Evolutionary conservation across 495 filamentous ascomycete species (phyloP).

Genomic region (Mytilinidion resinicola): DNA sequence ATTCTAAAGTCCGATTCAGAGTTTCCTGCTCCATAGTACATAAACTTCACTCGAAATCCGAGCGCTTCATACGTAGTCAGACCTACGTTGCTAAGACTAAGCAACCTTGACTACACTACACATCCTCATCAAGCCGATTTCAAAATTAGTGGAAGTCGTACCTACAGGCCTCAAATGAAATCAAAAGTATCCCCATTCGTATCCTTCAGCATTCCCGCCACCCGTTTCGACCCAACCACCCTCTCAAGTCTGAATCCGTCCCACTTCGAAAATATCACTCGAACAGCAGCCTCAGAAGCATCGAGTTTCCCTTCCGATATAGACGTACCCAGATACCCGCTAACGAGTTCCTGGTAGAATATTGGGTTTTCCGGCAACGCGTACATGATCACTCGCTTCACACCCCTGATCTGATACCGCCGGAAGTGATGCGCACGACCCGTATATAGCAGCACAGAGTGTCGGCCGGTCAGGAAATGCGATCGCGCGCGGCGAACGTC

Average conservation of each 20-base stretch:
- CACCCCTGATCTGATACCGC: constrained; percentile 71
- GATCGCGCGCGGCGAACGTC: constrained; percentile 77
- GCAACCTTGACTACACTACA: no score
- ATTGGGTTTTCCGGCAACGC: constrained; percentile 77
- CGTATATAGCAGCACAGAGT: constrained; percentile 81
- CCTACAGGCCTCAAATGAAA: constrained; percentile 43
- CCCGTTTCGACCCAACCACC: constrained; percentile 72
- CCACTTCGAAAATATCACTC: constrained; percentile 77
- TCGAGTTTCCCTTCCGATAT: constrained; percentile 44
- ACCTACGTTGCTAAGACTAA: no score
- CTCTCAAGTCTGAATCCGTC: constrained; percentile 84
- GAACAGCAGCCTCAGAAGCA: constrained; percentile 44
- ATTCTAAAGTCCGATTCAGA: no score
- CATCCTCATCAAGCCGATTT: not conserved
- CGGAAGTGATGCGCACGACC: constrained; percentile 93
- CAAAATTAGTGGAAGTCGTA: no score
- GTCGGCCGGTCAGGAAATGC: constrained; percentile 76
- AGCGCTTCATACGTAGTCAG: no score
- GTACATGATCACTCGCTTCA: constrained; percentile 76
- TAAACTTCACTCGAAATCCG: no score
- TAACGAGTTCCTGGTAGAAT: constrained; percentile 86
- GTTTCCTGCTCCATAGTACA: no score
- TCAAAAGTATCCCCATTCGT: constrained; percentile 86
- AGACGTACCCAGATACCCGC: constrained; percentile 55
- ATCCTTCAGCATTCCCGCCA: constrained; percentile 62